Conservation (phyloP, 257 asterid genomes). For the Solanum medicagineum region DNA sequence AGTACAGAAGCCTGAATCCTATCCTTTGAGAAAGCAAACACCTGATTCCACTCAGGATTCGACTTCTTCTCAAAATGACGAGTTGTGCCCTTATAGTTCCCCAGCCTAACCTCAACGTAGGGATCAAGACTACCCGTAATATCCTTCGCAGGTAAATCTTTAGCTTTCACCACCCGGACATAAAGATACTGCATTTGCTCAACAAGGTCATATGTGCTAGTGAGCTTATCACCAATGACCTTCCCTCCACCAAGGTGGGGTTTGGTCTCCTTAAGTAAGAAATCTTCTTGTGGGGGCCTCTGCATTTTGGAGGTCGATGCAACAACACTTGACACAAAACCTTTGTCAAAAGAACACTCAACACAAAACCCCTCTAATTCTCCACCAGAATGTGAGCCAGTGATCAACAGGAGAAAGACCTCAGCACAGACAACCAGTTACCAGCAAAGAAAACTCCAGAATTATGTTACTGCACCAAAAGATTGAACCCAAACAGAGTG, state of each 20-base stretch:
- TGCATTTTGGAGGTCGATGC: conserved; percentile 13
- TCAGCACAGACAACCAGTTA: background rate
- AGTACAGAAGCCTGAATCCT: conserved; percentile 34
- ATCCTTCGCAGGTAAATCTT: conserved; percentile 33
- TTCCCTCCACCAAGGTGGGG: conserved; percentile 40
- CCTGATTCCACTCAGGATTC: conserved; percentile 41
- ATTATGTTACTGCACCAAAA: background rate
- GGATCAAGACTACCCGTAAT: conserved; percentile 42
- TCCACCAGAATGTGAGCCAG: background rate
- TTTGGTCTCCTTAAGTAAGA: conserved; percentile 37
- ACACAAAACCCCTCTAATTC: background rate
- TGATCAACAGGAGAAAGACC: background rate
- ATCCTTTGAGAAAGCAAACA: conserved; percentile 42
- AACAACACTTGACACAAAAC: background rate
- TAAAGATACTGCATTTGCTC: conserved; percentile 47
- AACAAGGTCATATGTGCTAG: conserved; percentile 44
- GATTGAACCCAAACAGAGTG: background rate
- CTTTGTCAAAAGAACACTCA: background rate
- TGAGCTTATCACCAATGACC: conserved; percentile 36
- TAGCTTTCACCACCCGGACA: conserved; percentile 39
- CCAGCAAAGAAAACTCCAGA: background rate
- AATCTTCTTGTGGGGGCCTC: conserved; percentile 34
- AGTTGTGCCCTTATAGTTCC: conserved; percentile 37
- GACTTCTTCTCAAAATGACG: conserved; percentile 37
- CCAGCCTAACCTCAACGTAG: conserved; percentile 39